Base-by-base conservation (phyloP, 75 land plant species). In the Adiantum capillusveneris region DNA sequence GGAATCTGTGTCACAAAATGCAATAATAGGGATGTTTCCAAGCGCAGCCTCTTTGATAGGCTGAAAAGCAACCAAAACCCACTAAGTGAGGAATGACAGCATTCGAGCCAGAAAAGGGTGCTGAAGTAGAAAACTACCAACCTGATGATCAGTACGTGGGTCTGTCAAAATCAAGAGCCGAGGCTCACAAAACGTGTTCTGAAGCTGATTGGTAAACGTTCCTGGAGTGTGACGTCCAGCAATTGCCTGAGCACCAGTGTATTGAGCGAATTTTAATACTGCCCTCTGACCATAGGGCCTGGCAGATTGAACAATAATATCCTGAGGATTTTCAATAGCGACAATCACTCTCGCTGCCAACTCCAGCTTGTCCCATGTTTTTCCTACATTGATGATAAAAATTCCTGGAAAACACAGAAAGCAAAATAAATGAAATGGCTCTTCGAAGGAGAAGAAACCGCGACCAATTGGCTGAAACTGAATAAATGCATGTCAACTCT, bases 1-100 rank as follows among this genome's bases (percentile, higher is more conserved):
- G 2, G 90, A 89, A 50, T 89, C 95, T 11, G 90, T 89, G 56
- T 89, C 95, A 63, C 86, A 89, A 67, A 89, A 89, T 27, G 95
- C 95, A 73, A 86, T 86, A 9, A 78, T 83, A 7, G 90, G 90
- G 18, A 89, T 86, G 65, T 86, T 86, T 25, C 90, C 86, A 21
- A 89, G 75, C 0, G 90, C 81, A 44, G 82, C 71, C 66, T 89
- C 95, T 65, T 71, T 86, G 41, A 89, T 80, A 3, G 84, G 86
- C 86, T 82, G 80, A 48, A 65, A 56, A 57, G 29, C 43, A 9
- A 41, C 14, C 43, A 9, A 41, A 41, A 9, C 9, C 14, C 9
- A 41, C 14, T 41, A 9, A 41, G 43, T 41, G 43, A 41, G 18
- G 17, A 34, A 9, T 9, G 7, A 34, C 37, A 34, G 9, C 37